phyloP scores from a whole-genome alignment of 306 rosid species.

The Vicia sativa region DNA sequence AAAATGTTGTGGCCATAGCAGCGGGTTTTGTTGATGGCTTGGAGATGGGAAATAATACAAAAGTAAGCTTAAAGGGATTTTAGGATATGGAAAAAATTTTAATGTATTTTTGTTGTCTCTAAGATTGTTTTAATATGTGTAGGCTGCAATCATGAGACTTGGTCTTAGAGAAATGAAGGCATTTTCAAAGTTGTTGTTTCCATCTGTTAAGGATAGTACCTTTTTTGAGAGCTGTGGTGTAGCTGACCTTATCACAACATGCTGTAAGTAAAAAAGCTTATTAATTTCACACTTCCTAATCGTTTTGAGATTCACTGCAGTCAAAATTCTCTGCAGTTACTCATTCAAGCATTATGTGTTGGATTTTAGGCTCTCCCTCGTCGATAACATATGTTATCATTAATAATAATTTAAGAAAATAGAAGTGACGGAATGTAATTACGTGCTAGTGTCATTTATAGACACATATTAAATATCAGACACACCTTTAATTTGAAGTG shows the following conservation, averaged over 20 bases:
- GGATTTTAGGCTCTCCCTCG: no score
- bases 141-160: slow-evolving; percentile 99
- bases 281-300: not conserved
- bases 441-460: not conserved
- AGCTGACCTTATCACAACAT: slow-evolving; percentile 97
- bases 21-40: slow-evolving; percentile 99
- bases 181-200: slow-evolving; percentile 83
- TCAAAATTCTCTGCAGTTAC: no score
- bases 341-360: no score
- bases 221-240: slow-evolving; percentile 99
- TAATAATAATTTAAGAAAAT: no score
- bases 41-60: slow-evolving; percentile 98
- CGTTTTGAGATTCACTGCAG: not conserved
- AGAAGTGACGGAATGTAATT: not conserved
- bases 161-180: slow-evolving; percentile 96
- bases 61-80: slow-evolving; percentile 53
- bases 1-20: slow-evolving; percentile 94
- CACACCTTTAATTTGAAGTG: not conserved
- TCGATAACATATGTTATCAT: no score
- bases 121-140: slow-evolving; percentile 32
- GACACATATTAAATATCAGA: not conserved
- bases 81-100: slow-evolving; percentile 17
- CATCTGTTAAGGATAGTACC: slow-evolving; percentile 89
- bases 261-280: slow-evolving; percentile 77
- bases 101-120: not conserved